phyloP scores from a whole-genome alignment of 2,329 filamentous ascomycete genomes.

The Tolypocladium nubicola region DNA sequence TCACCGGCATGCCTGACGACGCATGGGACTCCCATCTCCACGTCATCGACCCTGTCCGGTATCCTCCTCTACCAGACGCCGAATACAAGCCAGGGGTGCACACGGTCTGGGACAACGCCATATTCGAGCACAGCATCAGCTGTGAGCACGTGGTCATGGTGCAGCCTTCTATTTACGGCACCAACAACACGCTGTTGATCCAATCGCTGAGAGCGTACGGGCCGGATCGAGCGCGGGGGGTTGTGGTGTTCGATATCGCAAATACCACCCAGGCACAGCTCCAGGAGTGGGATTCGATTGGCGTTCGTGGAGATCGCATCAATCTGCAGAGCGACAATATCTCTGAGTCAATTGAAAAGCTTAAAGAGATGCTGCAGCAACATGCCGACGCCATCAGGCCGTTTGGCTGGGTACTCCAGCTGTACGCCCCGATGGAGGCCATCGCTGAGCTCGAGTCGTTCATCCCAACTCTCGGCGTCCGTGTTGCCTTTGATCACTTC shows the following conservation, averaged over 20 bases:
- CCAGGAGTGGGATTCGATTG: not conserved
- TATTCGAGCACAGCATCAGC: not conserved
- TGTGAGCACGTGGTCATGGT: constrained; percentile 2
- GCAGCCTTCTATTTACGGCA: constrained; percentile 1
- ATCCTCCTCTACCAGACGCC: not conserved
- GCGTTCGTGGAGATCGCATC: constrained; percentile 1
- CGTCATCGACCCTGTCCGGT: not conserved
- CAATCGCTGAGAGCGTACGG: constrained; percentile 1
- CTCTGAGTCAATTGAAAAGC: not conserved
- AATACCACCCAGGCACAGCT: not conserved
- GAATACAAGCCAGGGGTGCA: not conserved
- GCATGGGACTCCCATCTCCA: constrained; percentile 3
- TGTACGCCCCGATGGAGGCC: not conserved
- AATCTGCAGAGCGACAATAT: not conserved
- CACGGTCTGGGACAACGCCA: not conserved
- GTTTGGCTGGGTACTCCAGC: constrained; percentile 1
- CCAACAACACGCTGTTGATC: not conserved
- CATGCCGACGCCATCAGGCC: not conserved
- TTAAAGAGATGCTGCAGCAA: not conserved
- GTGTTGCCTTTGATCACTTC: constrained; percentile 1
- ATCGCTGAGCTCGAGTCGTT: not conserved
- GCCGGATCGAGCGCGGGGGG: not conserved
- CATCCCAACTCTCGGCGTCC: not conserved
- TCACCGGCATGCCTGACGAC: not conserved
- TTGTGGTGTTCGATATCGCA: constrained; percentile 1